These are phyloP conservation scores for Cytospora chrysosperma DNA, from an alignment of 2,329 filamentous ascomycete genomes.

Conservation along the genomic window DNA sequence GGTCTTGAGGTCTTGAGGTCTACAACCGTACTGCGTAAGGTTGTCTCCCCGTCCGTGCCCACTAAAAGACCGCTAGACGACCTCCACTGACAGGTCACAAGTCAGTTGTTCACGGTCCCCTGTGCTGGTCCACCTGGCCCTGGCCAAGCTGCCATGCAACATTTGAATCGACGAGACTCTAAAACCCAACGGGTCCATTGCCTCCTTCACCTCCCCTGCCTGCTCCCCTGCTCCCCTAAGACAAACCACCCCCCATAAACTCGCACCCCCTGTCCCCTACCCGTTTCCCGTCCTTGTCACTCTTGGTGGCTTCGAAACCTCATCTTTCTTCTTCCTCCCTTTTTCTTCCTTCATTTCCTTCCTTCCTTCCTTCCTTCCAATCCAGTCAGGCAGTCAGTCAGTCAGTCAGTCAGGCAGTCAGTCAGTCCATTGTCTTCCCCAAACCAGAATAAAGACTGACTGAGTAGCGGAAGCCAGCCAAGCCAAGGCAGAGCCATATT, in stretches of 20 bases:
- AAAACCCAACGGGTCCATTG: slow-evolving; percentile 15
- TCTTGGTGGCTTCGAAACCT: background rate
- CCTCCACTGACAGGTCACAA: slow-evolving; percentile 12
- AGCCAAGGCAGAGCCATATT: background rate
- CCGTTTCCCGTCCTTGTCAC: background rate
- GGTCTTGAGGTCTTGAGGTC: too few relatives aligned
- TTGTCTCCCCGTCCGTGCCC: background rate
- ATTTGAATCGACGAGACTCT: too few relatives aligned
- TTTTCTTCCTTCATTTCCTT: background rate
- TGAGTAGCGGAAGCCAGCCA: background rate
- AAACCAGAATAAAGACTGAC: background rate
- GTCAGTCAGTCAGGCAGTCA: too few relatives aligned
- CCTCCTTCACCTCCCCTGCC: background rate
- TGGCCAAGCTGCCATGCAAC: too few relatives aligned
- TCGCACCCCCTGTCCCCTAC: background rate
- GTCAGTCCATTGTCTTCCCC: background rate
- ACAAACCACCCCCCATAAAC: background rate
- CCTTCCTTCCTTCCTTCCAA: slow-evolving; percentile 1
- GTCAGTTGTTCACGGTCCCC: background rate
- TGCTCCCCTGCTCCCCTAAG: too few relatives aligned
- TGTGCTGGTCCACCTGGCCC: background rate
- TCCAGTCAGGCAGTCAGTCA: too few relatives aligned
- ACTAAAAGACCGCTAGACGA: background rate
- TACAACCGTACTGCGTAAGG: too few relatives aligned
- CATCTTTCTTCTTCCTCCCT: background rate